These are phyloP conservation scores for Beta macrorhiza DNA, from an alignment of 179 eudicot genomes.

Conservation along the genomic window DNA sequence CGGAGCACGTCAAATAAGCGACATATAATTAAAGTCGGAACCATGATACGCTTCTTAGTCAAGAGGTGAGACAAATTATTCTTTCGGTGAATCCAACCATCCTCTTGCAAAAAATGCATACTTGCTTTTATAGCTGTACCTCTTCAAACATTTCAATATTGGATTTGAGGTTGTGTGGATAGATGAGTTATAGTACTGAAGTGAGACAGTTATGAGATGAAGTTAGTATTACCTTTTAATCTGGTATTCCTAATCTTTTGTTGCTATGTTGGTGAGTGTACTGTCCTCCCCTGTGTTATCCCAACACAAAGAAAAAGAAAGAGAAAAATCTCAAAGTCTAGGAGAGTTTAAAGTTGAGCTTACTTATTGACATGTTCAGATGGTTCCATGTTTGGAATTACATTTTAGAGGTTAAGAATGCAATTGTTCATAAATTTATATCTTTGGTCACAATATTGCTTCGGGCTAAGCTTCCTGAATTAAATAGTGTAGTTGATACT, in stretches of 20 bases:
- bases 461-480: not conserved
- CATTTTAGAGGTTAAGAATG: not conserved
- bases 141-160: not conserved
- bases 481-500: not conserved
- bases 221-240: too few species aligned
- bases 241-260: not conserved
- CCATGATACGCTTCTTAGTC: constrained; percentile 62
- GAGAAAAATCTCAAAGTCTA: not conserved
- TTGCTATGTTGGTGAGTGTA: not conserved
- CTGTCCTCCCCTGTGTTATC: not conserved
- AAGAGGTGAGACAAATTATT: constrained; percentile 55
- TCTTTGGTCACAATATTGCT: not conserved
- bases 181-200: not conserved
- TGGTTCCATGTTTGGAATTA: not conserved
- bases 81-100: not conserved
- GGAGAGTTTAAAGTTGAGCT: not conserved
- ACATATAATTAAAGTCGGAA: constrained; percentile 71
- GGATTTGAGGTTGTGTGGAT: not conserved
- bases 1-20: constrained; percentile 58
- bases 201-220: too few species aligned
- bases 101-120: too few species aligned
- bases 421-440: not conserved
- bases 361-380: not conserved
- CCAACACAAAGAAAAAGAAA: too few species aligned
- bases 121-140: not conserved